phyloP scores from a whole-genome alignment of 768 basidiomycete species.

The Panaeolus papilionaceus region DNA sequence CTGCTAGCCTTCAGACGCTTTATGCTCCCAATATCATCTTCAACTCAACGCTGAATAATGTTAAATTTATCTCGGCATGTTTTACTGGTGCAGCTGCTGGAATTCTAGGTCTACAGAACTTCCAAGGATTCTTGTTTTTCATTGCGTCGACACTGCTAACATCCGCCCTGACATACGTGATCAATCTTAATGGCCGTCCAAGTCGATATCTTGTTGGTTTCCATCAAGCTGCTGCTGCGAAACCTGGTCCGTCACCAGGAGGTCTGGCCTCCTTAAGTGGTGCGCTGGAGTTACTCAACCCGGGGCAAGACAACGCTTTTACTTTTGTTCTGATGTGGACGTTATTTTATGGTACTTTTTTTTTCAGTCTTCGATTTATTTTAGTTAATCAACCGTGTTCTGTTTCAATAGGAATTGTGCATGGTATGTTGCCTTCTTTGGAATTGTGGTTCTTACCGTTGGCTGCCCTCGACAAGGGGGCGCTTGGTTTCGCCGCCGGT shows the following conservation, averaged over 20 bases:
- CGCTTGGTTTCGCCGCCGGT: background rate
- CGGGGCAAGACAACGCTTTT: slow-evolving; percentile 90
- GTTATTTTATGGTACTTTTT: slow-evolving; percentile 77
- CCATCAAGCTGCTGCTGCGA: slow-evolving; percentile 8
- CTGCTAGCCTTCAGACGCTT: slow-evolving; percentile 30
- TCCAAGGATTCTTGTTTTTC: slow-evolving; percentile 84
- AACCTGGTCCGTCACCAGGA: background rate
- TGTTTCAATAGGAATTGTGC: slow-evolving; percentile 46
- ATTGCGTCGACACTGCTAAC: slow-evolving; percentile 69
- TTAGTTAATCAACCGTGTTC: slow-evolving; percentile 13
- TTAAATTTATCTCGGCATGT: slow-evolving; percentile 84
- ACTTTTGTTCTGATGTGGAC: slow-evolving; percentile 96
- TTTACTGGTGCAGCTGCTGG: slow-evolving; percentile 90
- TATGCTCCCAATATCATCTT: slow-evolving; percentile 71
- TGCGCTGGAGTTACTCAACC: slow-evolving; percentile 71
- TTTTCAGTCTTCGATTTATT: slow-evolving; percentile 16
- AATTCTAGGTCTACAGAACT: slow-evolving; percentile 87
- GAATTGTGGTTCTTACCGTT: background rate
- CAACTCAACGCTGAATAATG: slow-evolving; percentile 64
- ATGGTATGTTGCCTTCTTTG: slow-evolving; percentile 43
- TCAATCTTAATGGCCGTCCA: slow-evolving; percentile 77
- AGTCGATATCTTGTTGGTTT: slow-evolving; percentile 53
- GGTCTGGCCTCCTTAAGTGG: slow-evolving; percentile 49
- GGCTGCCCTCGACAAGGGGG: background rate
- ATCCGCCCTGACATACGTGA: slow-evolving; percentile 62